Percentiles rank a stretch among this genome's conserved stretches.
These are phyloP conservation scores for Trichoderma citrinoviride DNA, from an alignment of 2,329 filamentous ascomycete genomes.

Conservation along the genomic window DNA sequence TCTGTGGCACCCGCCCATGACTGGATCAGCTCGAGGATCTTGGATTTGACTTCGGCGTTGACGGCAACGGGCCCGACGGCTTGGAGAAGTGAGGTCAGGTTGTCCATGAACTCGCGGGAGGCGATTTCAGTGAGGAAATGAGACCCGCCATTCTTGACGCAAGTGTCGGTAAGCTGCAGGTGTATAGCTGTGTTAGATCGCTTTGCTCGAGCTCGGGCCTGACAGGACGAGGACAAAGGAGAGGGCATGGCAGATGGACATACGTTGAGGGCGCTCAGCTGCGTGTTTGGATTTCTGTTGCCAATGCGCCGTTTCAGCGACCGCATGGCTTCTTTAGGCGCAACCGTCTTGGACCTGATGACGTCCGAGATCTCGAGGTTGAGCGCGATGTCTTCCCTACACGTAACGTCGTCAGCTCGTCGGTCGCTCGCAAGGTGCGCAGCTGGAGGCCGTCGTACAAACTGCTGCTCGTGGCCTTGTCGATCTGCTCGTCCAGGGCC, in stretches of 20 bases:
- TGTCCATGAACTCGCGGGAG: conserved; percentile 97
- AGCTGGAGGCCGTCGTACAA: conserved; percentile 57
- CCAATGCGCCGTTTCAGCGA: conserved; percentile 90
- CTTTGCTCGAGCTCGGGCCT: not conserved
- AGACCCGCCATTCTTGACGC: conserved; percentile 94
- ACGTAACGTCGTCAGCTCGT: not conserved
- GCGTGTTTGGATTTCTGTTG: conserved; percentile 96
- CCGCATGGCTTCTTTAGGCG: conserved; percentile 97
- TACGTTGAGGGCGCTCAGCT: conserved; percentile 91
- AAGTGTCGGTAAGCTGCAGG: conserved; percentile 86
- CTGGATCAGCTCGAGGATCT: conserved; percentile 92
- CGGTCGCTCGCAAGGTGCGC: not conserved
- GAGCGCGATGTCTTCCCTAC: conserved; percentile 89
- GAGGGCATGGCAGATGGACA: conserved; percentile 24
- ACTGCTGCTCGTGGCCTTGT: conserved; percentile 90
- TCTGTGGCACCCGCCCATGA: conserved; percentile 89
- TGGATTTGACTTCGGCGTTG: conserved; percentile 80
- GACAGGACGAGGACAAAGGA: not conserved
- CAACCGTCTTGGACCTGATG: conserved; percentile 95
- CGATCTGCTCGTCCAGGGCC: conserved; percentile 94
- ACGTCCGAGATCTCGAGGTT: conserved; percentile 98
- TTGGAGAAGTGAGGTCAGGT: conserved; percentile 84
- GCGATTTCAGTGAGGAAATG: conserved; percentile 96
- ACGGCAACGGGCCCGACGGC: conserved; percentile 70
- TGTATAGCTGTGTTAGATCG: not conserved